Conservation (phyloP, 306 rosid genomes). For the Styphnolobium japonicum region DNA sequence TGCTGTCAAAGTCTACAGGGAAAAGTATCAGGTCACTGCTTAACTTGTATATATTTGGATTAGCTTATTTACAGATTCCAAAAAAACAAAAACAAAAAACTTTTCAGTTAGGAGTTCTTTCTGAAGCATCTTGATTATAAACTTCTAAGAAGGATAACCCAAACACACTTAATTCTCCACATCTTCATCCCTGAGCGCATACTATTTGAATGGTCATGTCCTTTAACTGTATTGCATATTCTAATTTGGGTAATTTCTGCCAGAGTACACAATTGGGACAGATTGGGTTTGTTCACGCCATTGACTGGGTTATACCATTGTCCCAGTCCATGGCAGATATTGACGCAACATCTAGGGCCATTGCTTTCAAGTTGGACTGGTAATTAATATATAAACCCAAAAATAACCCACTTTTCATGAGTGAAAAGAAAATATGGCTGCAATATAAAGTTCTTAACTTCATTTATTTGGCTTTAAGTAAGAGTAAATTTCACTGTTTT, state of each 20-base stretch:
- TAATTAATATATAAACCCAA: not conserved
- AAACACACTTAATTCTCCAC: too few relatives aligned
- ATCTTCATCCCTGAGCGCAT: not conserved
- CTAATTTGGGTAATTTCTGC: not conserved
- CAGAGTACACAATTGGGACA: constrained; percentile 33
- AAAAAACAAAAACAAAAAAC: not conserved
- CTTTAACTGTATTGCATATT: not conserved
- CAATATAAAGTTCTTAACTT: not conserved
- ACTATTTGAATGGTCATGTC: not conserved
- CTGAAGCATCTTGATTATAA: too few relatives aligned
- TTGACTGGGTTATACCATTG: constrained; percentile 29
- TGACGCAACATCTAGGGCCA: constrained; percentile 26
- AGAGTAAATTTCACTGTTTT: not conserved
- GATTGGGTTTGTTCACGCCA: constrained; percentile 28
- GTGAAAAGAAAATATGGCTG: not conserved
- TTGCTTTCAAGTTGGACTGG: constrained; percentile 32
- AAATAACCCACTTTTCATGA: not conserved
- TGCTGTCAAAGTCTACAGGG: constrained; percentile 32
- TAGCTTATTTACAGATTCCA: not conserved
- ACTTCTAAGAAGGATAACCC: too few relatives aligned
- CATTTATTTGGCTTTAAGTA: not conserved
- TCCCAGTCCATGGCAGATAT: constrained; percentile 14
- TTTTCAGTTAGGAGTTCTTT: too few relatives aligned
- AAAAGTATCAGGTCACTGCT: constrained; percentile 33
- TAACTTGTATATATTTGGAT: not conserved